Evolutionary conservation across 768 basidiomycete genomes (phyloP).

Genomic region (Boletus sensibilis): DNA sequence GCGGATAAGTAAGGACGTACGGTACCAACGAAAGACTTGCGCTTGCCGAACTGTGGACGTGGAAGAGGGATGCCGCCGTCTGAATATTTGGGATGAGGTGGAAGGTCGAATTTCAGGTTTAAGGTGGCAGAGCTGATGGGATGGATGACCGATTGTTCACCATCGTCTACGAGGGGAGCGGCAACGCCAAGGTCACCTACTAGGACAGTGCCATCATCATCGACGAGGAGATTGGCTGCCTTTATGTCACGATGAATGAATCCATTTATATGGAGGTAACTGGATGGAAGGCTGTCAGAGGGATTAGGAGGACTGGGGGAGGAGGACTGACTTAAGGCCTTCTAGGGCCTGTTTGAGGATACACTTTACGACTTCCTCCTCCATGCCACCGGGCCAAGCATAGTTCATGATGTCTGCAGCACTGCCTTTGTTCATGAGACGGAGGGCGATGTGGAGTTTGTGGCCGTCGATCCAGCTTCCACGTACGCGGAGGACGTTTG

Average conservation of each 20-base stretch:
- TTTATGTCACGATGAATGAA: conserved; percentile 95
- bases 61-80: conserved; percentile 1
- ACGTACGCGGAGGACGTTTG: conserved; percentile 89
- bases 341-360: conserved; percentile 83
- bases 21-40: conserved; percentile 92
- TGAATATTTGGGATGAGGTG: conserved; percentile 11
- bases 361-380: conserved; percentile 84
- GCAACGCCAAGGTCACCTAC: conserved; percentile 93
- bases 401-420: conserved; percentile 84
- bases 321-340: conserved; percentile 72
- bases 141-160: conserved; percentile 37
- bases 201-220: conserved; percentile 87
- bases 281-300: conserved; percentile 28
- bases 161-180: conserved; percentile 73
- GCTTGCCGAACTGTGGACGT: conserved; percentile 62
- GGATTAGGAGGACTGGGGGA: background rate
- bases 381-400: conserved; percentile 85
- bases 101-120: conserved; percentile 37
- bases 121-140: conserved; percentile 23
- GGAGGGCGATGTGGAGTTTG: conserved; percentile 81
- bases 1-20: conserved; percentile 38
- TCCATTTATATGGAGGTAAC: conserved; percentile 85
- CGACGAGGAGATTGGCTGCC: conserved; percentile 89
- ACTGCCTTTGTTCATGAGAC: conserved; percentile 88
- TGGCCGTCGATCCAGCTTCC: conserved; percentile 87